phyloP scores from a whole-genome alignment of 805 yeast genomes.

The Zygotorulaspora chibaensis region DNA sequence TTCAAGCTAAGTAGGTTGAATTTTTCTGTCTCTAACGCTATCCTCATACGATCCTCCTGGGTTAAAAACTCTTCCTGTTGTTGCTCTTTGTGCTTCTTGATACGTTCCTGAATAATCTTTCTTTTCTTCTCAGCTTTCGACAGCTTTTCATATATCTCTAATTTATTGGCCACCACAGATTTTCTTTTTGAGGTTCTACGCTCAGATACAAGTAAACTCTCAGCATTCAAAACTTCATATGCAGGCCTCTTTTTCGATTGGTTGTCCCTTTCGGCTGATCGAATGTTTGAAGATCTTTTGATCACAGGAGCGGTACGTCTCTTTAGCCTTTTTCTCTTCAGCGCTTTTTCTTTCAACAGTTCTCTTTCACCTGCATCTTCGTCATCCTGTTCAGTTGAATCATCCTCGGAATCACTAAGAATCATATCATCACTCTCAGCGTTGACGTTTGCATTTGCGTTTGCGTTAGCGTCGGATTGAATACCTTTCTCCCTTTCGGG shows the following conservation, averaged over 20 bases:
- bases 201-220: constrained; percentile 45
- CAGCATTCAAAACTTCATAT: constrained; percentile 43
- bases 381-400: constrained; percentile 42
- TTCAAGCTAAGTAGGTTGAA: constrained; percentile 69
- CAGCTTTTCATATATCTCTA: constrained; percentile 69
- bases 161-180: constrained; percentile 71
- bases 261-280: constrained; percentile 34
- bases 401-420: constrained; percentile 32
- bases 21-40: constrained; percentile 83
- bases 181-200: constrained; percentile 75
- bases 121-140: constrained; percentile 62
- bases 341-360: constrained; percentile 42
- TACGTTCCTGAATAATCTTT: constrained; percentile 40
- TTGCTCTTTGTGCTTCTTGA: constrained; percentile 45
- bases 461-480: neutral
- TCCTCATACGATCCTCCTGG: constrained; percentile 49
- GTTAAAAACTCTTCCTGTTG: constrained; percentile 38
- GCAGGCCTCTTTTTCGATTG: constrained; percentile 14
- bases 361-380: constrained; percentile 70
- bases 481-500: constrained; percentile 10
- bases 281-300: constrained; percentile 28
- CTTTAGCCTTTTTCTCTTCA: constrained; percentile 26
- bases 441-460: constrained; percentile 4
- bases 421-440: constrained; percentile 23
- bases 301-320: constrained; percentile 32